These are phyloP conservation scores for Pythium biforme DNA, from an alignment of 352 stramenopile species.

Conservation along the genomic window DNA sequence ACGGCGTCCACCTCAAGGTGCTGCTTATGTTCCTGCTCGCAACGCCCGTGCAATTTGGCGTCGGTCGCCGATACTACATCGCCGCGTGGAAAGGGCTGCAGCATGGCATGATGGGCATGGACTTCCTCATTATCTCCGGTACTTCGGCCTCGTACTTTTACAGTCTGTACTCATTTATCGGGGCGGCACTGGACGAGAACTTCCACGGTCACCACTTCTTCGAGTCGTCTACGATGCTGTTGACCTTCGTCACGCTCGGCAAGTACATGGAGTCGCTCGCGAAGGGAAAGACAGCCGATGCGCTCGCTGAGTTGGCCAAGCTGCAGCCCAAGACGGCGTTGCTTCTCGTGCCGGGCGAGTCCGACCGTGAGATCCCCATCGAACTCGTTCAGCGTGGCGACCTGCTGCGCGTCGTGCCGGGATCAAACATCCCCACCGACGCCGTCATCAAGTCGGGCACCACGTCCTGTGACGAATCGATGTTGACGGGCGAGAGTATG, in stretches of 20 bases:
- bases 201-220: conserved; percentile 88
- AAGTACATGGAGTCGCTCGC: conserved; percentile 90
- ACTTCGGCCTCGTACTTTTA: conserved; percentile 88
- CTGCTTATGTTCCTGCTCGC: conserved; percentile 83
- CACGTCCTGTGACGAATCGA: conserved; percentile 75
- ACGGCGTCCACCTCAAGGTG: conserved; percentile 74
- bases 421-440: conserved; percentile 79
- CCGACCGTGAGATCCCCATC: conserved; percentile 74
- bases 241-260: conserved; percentile 85
- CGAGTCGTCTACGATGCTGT: conserved; percentile 81
- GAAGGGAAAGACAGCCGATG: conserved; percentile 82
- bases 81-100: conserved; percentile 78
- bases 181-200: conserved; percentile 49
- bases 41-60: conserved; percentile 84
- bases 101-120: conserved; percentile 89
- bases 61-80: conserved; percentile 79
- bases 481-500: conserved; percentile 88
- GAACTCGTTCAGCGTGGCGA: conserved; percentile 84
- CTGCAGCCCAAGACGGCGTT: conserved; percentile 79
- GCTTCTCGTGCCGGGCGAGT: conserved; percentile 48
- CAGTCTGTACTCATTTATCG: conserved; percentile 77
- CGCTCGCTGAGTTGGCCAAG: conserved; percentile 67
- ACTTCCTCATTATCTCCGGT: conserved; percentile 83
- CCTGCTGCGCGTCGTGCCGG: conserved; percentile 64
- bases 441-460: conserved; percentile 71